Conservation (phyloP, 2,329 filamentous ascomycete genomes). For the Diaporthe helianthi region DNA sequence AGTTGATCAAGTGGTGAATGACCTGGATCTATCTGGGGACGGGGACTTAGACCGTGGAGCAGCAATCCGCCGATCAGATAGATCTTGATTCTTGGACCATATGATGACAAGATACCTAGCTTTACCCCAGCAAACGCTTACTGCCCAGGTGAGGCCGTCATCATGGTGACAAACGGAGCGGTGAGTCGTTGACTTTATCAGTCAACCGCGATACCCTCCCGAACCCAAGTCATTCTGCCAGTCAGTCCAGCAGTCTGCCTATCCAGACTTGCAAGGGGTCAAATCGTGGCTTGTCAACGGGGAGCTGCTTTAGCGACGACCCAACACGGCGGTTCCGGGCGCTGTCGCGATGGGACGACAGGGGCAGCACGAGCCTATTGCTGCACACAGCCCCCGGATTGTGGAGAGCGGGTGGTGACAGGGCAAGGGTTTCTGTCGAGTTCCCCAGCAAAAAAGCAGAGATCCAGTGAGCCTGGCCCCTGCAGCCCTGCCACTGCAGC, state of each 20-base stretch:
- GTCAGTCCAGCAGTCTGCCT: constrained; percentile 17
- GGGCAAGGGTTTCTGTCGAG: background rate
- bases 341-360: constrained; percentile 19
- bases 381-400: constrained; percentile 16
- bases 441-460: background rate
- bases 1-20: background rate
- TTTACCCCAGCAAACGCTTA: background rate
- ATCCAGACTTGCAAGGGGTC: constrained; percentile 7
- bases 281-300: constrained; percentile 16
- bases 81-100: background rate
- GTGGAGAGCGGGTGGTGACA: constrained; percentile 9
- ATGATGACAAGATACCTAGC: background rate
- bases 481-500: background rate
- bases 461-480: background rate
- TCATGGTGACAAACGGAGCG: constrained; percentile 10
- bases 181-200: constrained; percentile 18
- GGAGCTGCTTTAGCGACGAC: constrained; percentile 25
- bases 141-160: constrained; percentile 4
- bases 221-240: background rate
- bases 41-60: background rate
- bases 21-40: background rate
- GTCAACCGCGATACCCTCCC: background rate
- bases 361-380: constrained; percentile 24
- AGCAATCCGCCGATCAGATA: background rate
- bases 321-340: constrained; percentile 19